Evolutionary conservation across 495 filamentous ascomycete species (phyloP), one percentile per base, ranked within the genome.

Genomic region (Penicillium antarcticum): DNA sequence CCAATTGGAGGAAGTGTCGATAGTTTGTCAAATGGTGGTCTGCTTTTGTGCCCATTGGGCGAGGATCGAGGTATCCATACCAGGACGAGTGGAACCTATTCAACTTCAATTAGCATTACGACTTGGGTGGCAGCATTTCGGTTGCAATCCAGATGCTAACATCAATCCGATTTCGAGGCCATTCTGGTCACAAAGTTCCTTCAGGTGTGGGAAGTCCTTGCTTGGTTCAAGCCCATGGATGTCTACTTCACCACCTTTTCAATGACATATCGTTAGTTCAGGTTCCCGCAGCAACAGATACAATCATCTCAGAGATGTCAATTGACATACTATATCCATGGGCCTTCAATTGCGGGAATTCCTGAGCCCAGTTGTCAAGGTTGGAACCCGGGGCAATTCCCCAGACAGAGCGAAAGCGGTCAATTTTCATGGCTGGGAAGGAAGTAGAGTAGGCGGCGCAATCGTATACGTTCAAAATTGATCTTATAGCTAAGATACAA

Each of bases 241-340:
- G 36, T 62, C 57, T 11, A 65, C 45, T 46, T 67, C 57, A 21
- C 65, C 52, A 11, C 65, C 61, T 29, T 29, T 6, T 29, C 9
- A 10, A 10, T 29, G 5, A 29, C 0, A 9, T 29, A 29, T 29
- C 5, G 26, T 29, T 29, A 29, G 26, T 10, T 23, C 21, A 23
- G 31, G 14, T 21, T 12, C 2, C 11, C 4, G 26, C 39, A 16
- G 10, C 19, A 21, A 23, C 24, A 13, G 10, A n/a, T 8, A 6
- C 10, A 9, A 36, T 5, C 29, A 17, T 24, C 13, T 21, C 11
- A n/a, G 21, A 12, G 13, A 21, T 7, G 5, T 2, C 12, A 7
- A 5, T 31, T n/a, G 19, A 47, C 47, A 12, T 50, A 67, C 65
- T 46, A 19, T 67, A 67, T 23, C 65, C 61, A n/a, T 65, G 54